These are phyloP conservation scores for Brassica hybrid DNA, from an alignment of 441 rosid species.

Conservation along the genomic window DNA sequence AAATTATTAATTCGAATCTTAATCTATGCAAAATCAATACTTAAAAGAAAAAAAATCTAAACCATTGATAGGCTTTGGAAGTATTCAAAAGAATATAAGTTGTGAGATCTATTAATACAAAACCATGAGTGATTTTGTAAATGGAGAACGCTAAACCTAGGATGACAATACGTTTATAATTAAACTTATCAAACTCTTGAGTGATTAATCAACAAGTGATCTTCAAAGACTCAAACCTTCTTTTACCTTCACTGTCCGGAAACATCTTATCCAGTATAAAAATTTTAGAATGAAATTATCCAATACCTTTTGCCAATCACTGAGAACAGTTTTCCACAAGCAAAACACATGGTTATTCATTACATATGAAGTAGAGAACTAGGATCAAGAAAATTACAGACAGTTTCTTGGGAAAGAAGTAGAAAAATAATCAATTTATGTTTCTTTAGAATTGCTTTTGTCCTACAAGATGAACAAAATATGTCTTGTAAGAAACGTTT, in stretches of 20 bases:
- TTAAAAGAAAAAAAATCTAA: too few species aligned
- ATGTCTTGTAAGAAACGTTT: too few species aligned
- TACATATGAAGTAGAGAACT: not conserved
- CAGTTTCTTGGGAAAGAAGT: not conserved
- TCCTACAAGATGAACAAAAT: too few species aligned
- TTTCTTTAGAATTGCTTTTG: too few species aligned
- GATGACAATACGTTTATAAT: not conserved
- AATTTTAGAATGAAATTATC: not conserved
- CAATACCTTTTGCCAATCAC: conserved; percentile 23
- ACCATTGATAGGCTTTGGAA: too few species aligned
- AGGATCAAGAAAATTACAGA: not conserved
- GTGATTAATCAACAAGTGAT: not conserved
- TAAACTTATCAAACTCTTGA: conserved; percentile 1
- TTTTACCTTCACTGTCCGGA: conserved; percentile 23
- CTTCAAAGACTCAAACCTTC: conserved; percentile 9
- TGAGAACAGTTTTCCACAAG: conserved; percentile 16
- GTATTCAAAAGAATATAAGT: too few species aligned
- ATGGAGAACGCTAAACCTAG: conserved; percentile 21
- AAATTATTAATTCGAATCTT: too few species aligned
- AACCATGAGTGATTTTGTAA: too few species aligned
- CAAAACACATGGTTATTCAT: conserved; percentile 31
- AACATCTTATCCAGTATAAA: not conserved
- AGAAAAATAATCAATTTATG: too few species aligned
- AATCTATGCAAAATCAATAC: too few species aligned
- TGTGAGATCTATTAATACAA: too few species aligned